Evolutionary conservation across 257 asterid genomes (phyloP).

Genomic region (Petunia secreta): DNA sequence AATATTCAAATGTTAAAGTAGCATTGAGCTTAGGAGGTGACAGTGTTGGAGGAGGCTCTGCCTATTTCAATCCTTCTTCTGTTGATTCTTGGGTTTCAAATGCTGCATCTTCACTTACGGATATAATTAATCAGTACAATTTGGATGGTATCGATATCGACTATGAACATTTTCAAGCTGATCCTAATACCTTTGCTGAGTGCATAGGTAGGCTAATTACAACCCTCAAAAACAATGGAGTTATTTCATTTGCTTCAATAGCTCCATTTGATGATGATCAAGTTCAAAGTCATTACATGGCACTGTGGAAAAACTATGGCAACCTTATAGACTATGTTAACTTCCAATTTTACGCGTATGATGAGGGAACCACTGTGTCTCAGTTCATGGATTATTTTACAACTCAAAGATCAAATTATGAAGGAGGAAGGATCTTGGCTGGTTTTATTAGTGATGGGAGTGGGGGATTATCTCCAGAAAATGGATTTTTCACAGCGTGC

Average conservation of each 20-base stretch:
- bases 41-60: slow-evolving; percentile 48
- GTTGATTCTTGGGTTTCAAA: slow-evolving; percentile 70
- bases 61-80: slow-evolving; percentile 58
- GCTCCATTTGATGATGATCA: slow-evolving; percentile 70
- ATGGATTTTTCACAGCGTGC: slow-evolving; percentile 66
- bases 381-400: slow-evolving; percentile 57
- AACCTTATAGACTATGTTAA: slow-evolving; percentile 65
- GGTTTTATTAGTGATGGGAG: slow-evolving; percentile 67
- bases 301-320: slow-evolving; percentile 63
- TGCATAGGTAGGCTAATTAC: slow-evolving; percentile 59
- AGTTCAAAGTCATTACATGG: slow-evolving; percentile 69
- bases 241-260: slow-evolving; percentile 73
- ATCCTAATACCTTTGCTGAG: slow-evolving; percentile 48
- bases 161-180: slow-evolving; percentile 69
- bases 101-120: slow-evolving; percentile 65
- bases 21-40: slow-evolving; percentile 78
- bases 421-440: slow-evolving; percentile 62
- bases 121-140: slow-evolving; percentile 50
- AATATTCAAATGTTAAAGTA: slow-evolving; percentile 60
- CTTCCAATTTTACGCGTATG: slow-evolving; percentile 82
- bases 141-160: slow-evolving; percentile 76
- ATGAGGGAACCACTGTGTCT: slow-evolving; percentile 58
- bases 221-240: slow-evolving; percentile 48
- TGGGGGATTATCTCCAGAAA: slow-evolving; percentile 58
- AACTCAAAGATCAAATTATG: slow-evolving; percentile 48